Conservation (phyloP, 345 rosid genomes). For the Jatropha curcas region DNA sequence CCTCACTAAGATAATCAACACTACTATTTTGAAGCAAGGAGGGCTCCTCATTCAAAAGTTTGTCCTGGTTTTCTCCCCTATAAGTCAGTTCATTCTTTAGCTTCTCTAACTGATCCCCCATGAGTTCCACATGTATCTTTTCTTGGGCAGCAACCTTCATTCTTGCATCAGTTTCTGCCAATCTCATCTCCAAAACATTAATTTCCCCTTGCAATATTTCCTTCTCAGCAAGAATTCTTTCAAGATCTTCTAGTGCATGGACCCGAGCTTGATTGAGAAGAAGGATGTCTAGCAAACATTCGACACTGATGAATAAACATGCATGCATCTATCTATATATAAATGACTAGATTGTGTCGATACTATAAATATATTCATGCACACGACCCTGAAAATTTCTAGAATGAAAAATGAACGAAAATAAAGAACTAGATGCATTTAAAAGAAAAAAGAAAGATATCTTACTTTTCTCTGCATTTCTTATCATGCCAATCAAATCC, state of each 20-base stretch:
- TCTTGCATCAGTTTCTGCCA: constrained; percentile 89
- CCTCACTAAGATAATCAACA: constrained; percentile 52
- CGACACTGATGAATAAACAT: constrained; percentile 5
- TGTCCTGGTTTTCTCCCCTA: constrained; percentile 33
- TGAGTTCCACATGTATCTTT: constrained; percentile 65
- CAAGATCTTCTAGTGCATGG: constrained; percentile 72
- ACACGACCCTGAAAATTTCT: not conserved
- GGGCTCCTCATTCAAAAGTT: constrained; percentile 23
- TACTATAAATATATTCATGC: not conserved
- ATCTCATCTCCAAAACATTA: constrained; percentile 58
- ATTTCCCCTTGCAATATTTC: constrained; percentile 78
- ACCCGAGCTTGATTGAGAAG: constrained; percentile 81
- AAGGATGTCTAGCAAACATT: constrained; percentile 61
- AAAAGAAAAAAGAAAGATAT: constrained; percentile 13
- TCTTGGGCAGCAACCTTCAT: constrained; percentile 73
- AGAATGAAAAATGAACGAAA: not conserved
- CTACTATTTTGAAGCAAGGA: constrained; percentile 35
- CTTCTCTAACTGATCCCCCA: constrained; percentile 73
- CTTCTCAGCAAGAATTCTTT: constrained; percentile 65
- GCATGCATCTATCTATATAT: not conserved
- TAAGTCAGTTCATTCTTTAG: constrained; percentile 52
- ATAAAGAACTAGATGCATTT: not conserved
- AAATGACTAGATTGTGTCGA: not conserved
- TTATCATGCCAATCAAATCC: constrained; percentile 72
- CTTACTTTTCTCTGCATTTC: constrained; percentile 84